Base-by-base conservation (phyloP, 2,329 filamentous ascomycete species). In the Arthrobotrys sinensis region DNA sequence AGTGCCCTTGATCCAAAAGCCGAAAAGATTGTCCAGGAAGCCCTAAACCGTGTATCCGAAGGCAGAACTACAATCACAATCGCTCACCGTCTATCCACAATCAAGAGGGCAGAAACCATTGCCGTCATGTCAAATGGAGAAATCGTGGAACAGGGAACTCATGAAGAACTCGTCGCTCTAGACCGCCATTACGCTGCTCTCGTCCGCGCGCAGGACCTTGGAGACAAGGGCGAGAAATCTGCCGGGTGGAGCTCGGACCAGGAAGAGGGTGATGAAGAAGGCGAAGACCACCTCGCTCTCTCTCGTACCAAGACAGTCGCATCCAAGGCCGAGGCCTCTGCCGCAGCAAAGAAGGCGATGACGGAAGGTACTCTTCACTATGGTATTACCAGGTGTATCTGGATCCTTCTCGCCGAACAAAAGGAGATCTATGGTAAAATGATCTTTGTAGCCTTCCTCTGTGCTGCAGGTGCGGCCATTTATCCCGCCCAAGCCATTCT, bases 71-170 rank as follows among this genome's bases (percentile, higher is more conserved):
- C 93, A 0, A 88, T 96, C n/a, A 89, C 94, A 48, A 92, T 95
- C 57, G 94, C 93, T 0, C 92, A 94, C 82, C 87, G 91, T 2
- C 86, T 94, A 1, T 92, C 91, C 0, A 94, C 92, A 0, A 92
- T 93, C 81, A 91, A 90, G 83, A 89, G 91, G 80, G 93, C 93
- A 2, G 91, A 96, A 82, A 89, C 90, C 43, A 96, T 96, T 67
- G 86, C 94, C 6, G 93, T 96, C 0, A 84, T 96, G 66, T 88
- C 91, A 60, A 88, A 91, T 80, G 93, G 93, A 1, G 85, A 87
- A 65, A 88, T 93, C 0, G 87, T 91, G 7, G 93, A 97, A 83
- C 86, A 91, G 80, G 93, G 93, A 0, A 93, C 89, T 0, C 93
- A 97, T 80, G 89, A 93, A 5, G 88, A 89, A 50, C 87, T 97